Evolutionary conservation across 169 alveolate species (phyloP), one percentile per base, ranked within the genome.

Genomic region (Eimeria sp.): DNA sequence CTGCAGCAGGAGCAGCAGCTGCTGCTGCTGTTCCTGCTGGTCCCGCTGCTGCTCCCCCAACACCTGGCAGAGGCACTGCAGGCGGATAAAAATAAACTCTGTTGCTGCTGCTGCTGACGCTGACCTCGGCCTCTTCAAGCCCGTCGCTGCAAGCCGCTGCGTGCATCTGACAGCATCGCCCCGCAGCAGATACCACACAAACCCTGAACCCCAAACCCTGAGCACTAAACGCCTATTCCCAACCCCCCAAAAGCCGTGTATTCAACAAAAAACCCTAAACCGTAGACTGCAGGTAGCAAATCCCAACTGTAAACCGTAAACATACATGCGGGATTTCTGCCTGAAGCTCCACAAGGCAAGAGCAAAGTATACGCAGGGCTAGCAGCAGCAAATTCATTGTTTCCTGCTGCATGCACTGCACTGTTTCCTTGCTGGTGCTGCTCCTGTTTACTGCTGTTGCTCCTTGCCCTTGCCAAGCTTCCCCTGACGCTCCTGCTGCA

Each of bases 81-180:
- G 82, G 82, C 10, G 82, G 82, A 40, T 72, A 72, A 30, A 72
- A 72, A 27, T 25, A 40, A 45, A 72, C 63, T 11, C 43, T 10
- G 30, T 30, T 78, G 65, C 88, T 49, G 67, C 88, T 78, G 65
- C 88, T 78, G 88, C 88, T 78, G 65, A 30, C 54, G 70, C 70
- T 61, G 70, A 18, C 5, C 3, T 61, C 70, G 5, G 70, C 70
- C 11, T 61, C 90, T 25, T 82, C 90, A n/a, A 20, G 25, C 4
- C 90, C 90, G 34, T 82, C 90, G 72, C 90, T 54, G 72, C 90
- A 82, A 7, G 90, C 90, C 9, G 90, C 90, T 47, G 90, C 90
- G 1, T 82, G 90, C 90, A 82, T 82, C 90, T 82, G 89, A 61
- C 4, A n/a, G 45, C 34, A 80, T 34, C 40, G n/a, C 6, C 40